Conservation (phyloP, 208 protist species). For the Acanthamoeba triangularis region DNA sequence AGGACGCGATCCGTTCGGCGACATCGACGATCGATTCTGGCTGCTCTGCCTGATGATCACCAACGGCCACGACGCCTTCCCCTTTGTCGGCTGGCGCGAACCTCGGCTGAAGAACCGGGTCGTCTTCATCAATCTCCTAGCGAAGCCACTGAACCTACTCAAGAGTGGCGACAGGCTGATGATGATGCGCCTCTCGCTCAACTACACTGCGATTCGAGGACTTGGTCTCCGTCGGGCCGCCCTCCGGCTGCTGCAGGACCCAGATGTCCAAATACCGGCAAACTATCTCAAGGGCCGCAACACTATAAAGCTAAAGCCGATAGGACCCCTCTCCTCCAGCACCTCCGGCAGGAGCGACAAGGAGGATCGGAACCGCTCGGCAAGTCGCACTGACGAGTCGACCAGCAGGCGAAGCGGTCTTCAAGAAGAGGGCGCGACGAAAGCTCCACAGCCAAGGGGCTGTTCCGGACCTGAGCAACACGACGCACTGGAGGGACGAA, state of each 20-base stretch:
- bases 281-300: no score
- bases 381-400: no score
- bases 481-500: no score
- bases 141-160: background rate
- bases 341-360: no score
- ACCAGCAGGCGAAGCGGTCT: no score
- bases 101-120: background rate
- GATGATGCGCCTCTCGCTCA: background rate
- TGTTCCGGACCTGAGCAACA: no score
- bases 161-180: background rate
- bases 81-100: background rate
- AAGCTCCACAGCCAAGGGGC: no score
- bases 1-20: background rate
- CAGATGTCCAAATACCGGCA: no score
- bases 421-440: background rate
- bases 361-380: no score
- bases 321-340: no score
- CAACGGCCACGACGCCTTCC: background rate
- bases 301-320: no score
- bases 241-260: no score
- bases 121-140: background rate
- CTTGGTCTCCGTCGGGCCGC: background rate
- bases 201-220: conserved; percentile 3
- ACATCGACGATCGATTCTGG: conserved; percentile 8
- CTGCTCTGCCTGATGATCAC: background rate